Percentiles rank a stretch among this genome's conserved stretches.
phyloP scores from a whole-genome alignment of 768 basidiomycete species.

The Coprinellus micaceus region DNA sequence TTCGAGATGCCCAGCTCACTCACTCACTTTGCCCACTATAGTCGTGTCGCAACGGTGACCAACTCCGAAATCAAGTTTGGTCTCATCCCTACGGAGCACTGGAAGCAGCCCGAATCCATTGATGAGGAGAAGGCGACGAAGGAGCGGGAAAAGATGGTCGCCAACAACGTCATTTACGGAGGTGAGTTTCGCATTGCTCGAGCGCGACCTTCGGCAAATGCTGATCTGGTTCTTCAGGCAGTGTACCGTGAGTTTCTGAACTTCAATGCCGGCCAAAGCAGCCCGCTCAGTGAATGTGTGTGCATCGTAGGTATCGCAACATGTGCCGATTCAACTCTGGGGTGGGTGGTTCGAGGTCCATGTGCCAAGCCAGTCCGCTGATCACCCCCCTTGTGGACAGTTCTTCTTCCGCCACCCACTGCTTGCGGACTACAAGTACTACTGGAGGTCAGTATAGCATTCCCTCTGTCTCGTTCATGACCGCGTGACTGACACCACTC shows the following conservation, averaged over 20 bases:
- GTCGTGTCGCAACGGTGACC: background rate
- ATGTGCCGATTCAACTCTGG: conserved; percentile 97
- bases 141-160: conserved; percentile 61
- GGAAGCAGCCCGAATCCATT: conserved; percentile 79
- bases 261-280: background rate
- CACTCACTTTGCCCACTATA: background rate
- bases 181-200: conserved; percentile 31
- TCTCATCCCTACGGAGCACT: conserved; percentile 64
- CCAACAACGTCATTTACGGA: conserved; percentile 58
- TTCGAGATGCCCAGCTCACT: no score
- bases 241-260: conserved; percentile 57
- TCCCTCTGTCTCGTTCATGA: conserved; percentile 32
- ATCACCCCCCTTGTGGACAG: conserved; percentile 39
- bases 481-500: background rate
- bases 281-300: background rate
- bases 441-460: conserved; percentile 54
- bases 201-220: conserved; percentile 1
- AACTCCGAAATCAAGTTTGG: conserved; percentile 68
- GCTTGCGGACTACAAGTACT: conserved; percentile 73
- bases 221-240: conserved; percentile 48
- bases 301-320: conserved; percentile 75
- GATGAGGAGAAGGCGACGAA: conserved; percentile 64
- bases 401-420: conserved; percentile 84
- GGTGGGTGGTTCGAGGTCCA: conserved; percentile 54
- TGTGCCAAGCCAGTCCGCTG: background rate